phyloP scores from a whole-genome alignment of 345 rosid species.

The Erucastrum elatum region DNA sequence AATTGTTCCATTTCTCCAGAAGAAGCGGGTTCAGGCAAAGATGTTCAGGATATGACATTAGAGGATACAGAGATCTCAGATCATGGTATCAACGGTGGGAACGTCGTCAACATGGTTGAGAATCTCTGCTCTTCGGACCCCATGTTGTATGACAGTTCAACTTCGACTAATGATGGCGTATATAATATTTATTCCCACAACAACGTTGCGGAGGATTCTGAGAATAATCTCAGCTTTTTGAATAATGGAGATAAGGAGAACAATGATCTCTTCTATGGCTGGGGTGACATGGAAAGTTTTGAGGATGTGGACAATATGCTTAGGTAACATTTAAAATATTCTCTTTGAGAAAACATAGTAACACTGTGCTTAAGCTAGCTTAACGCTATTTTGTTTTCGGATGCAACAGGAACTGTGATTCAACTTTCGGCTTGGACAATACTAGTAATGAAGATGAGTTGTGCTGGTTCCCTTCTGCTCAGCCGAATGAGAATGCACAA shows the following conservation, averaged over 20 bases:
- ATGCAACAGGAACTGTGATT: conserved; percentile 72
- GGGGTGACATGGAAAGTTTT: conserved; percentile 84
- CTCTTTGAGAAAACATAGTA: neutral
- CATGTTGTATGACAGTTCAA: conserved; percentile 45
- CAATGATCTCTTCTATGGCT: conserved; percentile 65
- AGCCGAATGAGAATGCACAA: conserved; percentile 54
- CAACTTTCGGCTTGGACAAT: conserved; percentile 69
- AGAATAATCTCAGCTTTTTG: conserved; percentile 58
- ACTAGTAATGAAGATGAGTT: conserved; percentile 64
- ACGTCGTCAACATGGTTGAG: conserved; percentile 32
- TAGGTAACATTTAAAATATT: conserved; percentile 48
- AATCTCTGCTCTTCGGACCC: conserved; percentile 46
- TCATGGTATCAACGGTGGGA: conserved; percentile 44
- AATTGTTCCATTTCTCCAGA: conserved; percentile 18
- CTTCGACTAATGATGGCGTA: conserved; percentile 39
- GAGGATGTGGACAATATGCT: conserved; percentile 93
- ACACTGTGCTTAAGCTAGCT: neutral
- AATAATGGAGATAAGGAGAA: conserved; percentile 58
- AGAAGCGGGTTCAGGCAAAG: conserved; percentile 44
- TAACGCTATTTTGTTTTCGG: conserved; percentile 1
- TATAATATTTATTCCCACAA: conserved; percentile 50
- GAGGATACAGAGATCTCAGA: conserved; percentile 47
- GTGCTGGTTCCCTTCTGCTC: conserved; percentile 69
- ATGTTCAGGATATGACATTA: conserved; percentile 39
- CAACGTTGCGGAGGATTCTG: conserved; percentile 48